Conservation (phyloP, 2,329 filamentous ascomycete genomes). For the Xenoacremonium recifei region DNA sequence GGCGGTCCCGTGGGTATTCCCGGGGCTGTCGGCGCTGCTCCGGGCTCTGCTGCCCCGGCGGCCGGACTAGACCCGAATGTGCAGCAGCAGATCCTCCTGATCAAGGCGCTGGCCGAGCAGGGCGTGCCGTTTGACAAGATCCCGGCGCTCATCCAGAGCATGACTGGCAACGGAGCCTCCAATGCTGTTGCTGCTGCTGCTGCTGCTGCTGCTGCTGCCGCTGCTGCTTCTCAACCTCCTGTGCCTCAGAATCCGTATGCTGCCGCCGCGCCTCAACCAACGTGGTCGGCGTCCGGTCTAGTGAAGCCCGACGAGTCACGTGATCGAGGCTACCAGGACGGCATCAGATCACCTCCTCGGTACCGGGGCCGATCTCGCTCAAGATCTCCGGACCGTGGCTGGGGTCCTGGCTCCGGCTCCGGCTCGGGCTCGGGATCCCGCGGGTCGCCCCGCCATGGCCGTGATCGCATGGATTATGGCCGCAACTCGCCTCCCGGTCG, state of each 20-base stretch:
- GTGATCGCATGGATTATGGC: conserved; percentile 72
- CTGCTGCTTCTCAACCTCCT: conserved; percentile 35
- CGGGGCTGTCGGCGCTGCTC: conserved; percentile 32
- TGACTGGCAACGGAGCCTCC: conserved; percentile 35
- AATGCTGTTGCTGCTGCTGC: conserved; percentile 1
- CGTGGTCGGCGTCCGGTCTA: conserved; percentile 25
- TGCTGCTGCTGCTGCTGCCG: conserved; percentile 26
- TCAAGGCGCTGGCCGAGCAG: conserved; percentile 73
- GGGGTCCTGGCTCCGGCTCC: no score
- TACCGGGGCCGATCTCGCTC: conserved; percentile 67
- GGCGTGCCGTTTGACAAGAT: conserved; percentile 79
- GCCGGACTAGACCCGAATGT: conserved; percentile 52
- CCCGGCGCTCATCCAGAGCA: conserved; percentile 54
- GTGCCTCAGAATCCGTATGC: conserved; percentile 44
- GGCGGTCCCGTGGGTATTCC: conserved; percentile 32
- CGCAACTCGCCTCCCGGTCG: conserved; percentile 65
- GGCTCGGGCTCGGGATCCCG: no score
- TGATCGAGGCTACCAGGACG: conserved; percentile 57
- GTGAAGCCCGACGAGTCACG: conserved; percentile 44
- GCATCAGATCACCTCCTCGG: conserved; percentile 61
- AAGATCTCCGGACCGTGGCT: conserved; percentile 74
- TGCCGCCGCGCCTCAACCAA: conserved; percentile 27
- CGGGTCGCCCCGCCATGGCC: conserved; percentile 60
- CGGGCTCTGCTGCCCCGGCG: conserved; percentile 23
- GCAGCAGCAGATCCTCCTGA: conserved; percentile 69